These are phyloP conservation scores for Gyrodon lividus DNA, from an alignment of 768 basidiomycete species.

Conservation along the genomic window DNA sequence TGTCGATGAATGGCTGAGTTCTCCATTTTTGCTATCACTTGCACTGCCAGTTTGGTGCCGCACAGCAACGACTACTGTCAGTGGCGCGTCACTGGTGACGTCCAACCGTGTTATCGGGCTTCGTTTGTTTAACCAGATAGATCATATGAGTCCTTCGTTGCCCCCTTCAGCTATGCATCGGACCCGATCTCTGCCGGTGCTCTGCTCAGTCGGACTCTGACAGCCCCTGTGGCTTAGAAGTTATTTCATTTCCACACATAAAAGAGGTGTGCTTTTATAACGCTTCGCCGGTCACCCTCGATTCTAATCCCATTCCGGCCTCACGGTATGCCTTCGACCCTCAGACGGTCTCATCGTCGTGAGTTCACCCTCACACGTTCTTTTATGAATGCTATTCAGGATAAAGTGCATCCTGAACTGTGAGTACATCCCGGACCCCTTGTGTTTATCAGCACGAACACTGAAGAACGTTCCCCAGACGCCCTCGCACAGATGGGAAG, in stretches of 20 bases:
- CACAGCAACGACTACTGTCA: conserved; percentile 8
- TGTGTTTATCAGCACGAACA: neutral
- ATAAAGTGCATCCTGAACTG: conserved; percentile 35
- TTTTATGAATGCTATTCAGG: conserved; percentile 47
- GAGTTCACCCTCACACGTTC: conserved; percentile 50
- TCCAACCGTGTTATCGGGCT: neutral
- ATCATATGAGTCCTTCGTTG: conserved; percentile 1
- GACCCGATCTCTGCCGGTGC: conserved; percentile 14
- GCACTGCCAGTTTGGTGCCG: conserved; percentile 8
- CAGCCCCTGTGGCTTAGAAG: conserved; percentile 31
- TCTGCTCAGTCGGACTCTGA: conserved; percentile 10
- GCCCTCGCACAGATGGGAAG: conserved; percentile 17
- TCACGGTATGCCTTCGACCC: conserved; percentile 38
- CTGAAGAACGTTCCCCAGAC: conserved; percentile 12
- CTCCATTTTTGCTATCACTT: conserved; percentile 22
- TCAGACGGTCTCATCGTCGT: conserved; percentile 47
- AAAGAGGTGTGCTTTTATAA: conserved; percentile 23
- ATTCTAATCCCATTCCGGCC: conserved; percentile 16
- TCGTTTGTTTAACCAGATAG: conserved; percentile 10
- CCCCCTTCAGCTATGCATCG: conserved; percentile 11
- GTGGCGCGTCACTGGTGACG: neutral
- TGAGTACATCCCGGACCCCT: conserved; percentile 20
- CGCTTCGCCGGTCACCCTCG: conserved; percentile 5
- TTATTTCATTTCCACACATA: conserved; percentile 24
- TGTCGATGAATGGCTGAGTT: conserved; percentile 15